Percentiles rank a stretch among this genome's conserved stretches.
Evolutionary conservation across 1,284 basidiomycete species (phyloP).

Genomic region (Leccinum pallidistipes): DNA sequence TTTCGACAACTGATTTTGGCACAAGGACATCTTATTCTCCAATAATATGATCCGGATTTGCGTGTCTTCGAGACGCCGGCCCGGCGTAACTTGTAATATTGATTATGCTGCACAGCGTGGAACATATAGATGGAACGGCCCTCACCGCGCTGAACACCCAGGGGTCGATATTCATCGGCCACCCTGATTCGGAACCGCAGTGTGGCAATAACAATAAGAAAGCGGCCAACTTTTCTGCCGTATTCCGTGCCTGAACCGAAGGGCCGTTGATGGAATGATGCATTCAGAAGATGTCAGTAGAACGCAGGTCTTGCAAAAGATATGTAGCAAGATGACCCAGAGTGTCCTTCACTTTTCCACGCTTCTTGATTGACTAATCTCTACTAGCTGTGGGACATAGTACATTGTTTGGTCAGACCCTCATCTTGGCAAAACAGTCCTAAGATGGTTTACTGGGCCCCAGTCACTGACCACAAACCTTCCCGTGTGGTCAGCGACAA

Average conservation of each 20-base stretch:
- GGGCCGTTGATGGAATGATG: background rate
- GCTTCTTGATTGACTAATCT: no score
- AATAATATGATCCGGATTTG: background rate
- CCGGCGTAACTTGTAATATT: background rate
- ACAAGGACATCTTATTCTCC: background rate
- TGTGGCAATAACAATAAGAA: background rate
- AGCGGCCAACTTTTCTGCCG: background rate
- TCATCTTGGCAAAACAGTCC: background rate
- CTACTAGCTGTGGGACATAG: no score
- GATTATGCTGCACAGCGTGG: background rate
- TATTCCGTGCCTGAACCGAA: background rate
- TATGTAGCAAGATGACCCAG: no score
- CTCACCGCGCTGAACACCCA: background rate
- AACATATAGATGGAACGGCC: background rate
- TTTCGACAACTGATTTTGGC: background rate
- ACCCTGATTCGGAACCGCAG: background rate
- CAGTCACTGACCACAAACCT: no score
- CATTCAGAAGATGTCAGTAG: background rate
- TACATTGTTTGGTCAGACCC: no score
- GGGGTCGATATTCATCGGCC: background rate
- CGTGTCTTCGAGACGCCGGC: background rate
- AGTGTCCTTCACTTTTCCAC: no score
- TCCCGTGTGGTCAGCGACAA: no score
- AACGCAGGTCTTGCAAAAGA: background rate
- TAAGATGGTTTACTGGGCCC: no score